Conservation (phyloP, 169 alveolate genomes). For the Cryptosporidium viatorum region DNA sequence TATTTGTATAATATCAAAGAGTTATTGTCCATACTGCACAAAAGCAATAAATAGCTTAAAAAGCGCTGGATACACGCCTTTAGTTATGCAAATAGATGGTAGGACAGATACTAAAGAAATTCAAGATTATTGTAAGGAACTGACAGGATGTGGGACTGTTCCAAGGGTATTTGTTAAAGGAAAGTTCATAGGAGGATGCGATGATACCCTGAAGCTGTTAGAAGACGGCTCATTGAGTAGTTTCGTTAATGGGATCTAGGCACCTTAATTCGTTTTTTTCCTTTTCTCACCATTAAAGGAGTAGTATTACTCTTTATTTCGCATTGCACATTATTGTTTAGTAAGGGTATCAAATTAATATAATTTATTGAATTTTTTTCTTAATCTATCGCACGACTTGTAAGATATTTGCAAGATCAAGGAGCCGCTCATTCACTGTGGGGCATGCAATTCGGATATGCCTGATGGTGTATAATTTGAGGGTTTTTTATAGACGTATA, state of each 20-base stretch:
- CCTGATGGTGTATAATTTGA: neutral
- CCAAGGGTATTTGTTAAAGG: conserved; percentile 81
- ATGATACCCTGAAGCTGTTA: conserved; percentile 74
- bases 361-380: neutral
- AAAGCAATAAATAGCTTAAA: conserved; percentile 35
- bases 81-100: conserved; percentile 76
- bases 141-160: conserved; percentile 81
- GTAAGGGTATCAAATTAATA: neutral
- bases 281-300: neutral
- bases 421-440: neutral
- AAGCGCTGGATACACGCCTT: conserved; percentile 35
- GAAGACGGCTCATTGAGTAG: conserved; percentile 22
- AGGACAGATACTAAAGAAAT: conserved; percentile 74
- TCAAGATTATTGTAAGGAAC: conserved; percentile 75
- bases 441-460: conserved; percentile 19
- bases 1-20: conserved; percentile 39
- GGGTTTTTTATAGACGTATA: neutral
- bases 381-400: neutral
- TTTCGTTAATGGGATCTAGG: neutral
- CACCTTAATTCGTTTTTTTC: neutral
- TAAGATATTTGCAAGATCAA: neutral
- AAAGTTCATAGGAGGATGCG: conserved; percentile 81
- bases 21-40: conserved; percentile 43
- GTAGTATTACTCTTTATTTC: neutral
- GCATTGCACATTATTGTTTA: neutral